Conservation (phyloP, 306 rosid genomes). For the Corylus americana region DNA sequence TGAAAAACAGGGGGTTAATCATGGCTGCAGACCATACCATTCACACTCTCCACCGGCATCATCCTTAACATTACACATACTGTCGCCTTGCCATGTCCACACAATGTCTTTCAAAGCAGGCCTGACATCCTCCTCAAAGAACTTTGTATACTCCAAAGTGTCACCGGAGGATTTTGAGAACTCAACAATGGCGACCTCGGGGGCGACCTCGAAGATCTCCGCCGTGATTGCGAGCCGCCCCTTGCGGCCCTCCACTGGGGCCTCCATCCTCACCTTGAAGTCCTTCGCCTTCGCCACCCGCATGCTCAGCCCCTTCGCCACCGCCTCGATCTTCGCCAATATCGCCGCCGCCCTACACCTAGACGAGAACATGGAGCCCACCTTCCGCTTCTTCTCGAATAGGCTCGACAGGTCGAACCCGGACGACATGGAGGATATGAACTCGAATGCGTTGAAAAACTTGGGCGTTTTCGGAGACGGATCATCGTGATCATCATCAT, state of each 20-base stretch:
- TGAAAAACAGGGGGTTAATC: background rate
- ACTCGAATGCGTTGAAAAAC: constrained; percentile 76
- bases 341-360: constrained; percentile 49
- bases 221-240: constrained; percentile 61
- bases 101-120: constrained; percentile 78
- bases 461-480: constrained; percentile 42
- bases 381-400: constrained; percentile 55
- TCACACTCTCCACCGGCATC: constrained; percentile 23
- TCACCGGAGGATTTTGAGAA: constrained; percentile 77
- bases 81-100: constrained; percentile 87
- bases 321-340: constrained; percentile 54
- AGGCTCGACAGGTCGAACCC: constrained; percentile 75
- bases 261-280: constrained; percentile 54
- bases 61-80: constrained; percentile 9
- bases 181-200: constrained; percentile 71
- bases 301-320: constrained; percentile 54
- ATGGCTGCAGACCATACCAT: background rate
- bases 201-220: constrained; percentile 74
- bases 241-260: constrained; percentile 56
- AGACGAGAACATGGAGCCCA: constrained; percentile 67
- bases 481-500: background rate
- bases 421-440: constrained; percentile 74
- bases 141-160: constrained; percentile 63
- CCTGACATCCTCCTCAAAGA: constrained; percentile 67
- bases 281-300: constrained; percentile 48